Base-by-base conservation (phyloP, 768 basidiomycete species). In the Hypholoma fasciculare region DNA sequence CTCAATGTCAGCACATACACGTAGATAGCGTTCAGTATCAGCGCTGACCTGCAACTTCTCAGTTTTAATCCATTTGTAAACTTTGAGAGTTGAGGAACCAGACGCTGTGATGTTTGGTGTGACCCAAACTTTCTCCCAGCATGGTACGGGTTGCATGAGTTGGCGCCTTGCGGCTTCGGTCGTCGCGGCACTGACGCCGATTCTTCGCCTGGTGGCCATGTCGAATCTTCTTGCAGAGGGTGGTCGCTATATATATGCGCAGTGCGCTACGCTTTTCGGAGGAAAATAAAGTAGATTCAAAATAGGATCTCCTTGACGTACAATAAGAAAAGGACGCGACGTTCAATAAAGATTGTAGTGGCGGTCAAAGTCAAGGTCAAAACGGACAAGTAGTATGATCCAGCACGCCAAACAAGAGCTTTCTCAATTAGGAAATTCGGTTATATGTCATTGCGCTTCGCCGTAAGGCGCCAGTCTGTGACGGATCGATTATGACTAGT, bases 111-210 rank as follows among this genome's bases (percentile, higher is more conserved):
- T 77, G 57, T 87, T 87, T 37, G 87, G 82, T 12, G 78, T 70
- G 11, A 82, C 77, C 89, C 89, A 90, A 37, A 79, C 76, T 73
- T 88, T 90, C 73, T 93, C 90, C 92, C 91, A 94, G 62, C 87
- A 90, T 26, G 80, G 83, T n/a, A 93, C 92, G 7, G 92, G 92
- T 66, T 90, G 89, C 88, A 93, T 92, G n/a, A 92, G 78, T 71
- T 91, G 88, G 58, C 90, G 82, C 39, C 90, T 82, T 36, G 90
- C 90, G 48, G 89, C 89, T 70, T 93, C 90, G 2, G 89, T 88
- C 50, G 87, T 88, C 49, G 89, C 87, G 20, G 80, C 78, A 66
- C 86, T 89, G 60, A 92, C 85, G 6, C 90, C 90, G 51, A 92
- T 88, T 69, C 89, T 85, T 63, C 90, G 79, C 71, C 84, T 81